phyloP scores from a whole-genome alignment of 2,329 filamentous ascomycete species.

The Raffaelea arxii region DNA sequence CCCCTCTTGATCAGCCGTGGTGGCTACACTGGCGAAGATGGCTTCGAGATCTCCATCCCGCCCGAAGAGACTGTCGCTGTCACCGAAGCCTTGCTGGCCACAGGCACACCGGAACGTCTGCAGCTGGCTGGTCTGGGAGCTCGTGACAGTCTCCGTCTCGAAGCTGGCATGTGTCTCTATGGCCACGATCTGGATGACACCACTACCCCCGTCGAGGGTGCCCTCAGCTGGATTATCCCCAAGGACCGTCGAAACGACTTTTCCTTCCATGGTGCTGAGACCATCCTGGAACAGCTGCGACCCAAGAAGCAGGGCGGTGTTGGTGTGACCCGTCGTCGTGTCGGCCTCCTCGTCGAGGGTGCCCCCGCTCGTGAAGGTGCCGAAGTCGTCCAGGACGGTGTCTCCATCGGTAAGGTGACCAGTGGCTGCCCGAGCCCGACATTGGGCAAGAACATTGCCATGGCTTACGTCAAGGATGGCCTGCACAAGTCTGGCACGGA shows the following conservation, averaged over 20 bases:
- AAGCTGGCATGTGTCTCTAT: constrained; percentile 99
- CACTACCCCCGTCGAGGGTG: constrained; percentile 50
- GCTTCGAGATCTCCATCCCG: constrained; percentile 89
- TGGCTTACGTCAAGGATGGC: constrained; percentile 81
- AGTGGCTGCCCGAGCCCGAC: constrained; percentile 86
- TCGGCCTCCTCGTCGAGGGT: constrained; percentile 75
- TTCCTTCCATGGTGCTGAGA: constrained; percentile 75
- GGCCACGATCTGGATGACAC: constrained; percentile 89
- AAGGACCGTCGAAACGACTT: constrained; percentile 57
- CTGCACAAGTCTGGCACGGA: constrained; percentile 78
- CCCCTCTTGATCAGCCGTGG: constrained; percentile 70
- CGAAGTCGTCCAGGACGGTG: constrained; percentile 59
- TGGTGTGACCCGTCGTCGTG: constrained; percentile 61
- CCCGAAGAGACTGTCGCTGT: constrained; percentile 54
- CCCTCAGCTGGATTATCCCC: constrained; percentile 69
- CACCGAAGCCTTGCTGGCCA: constrained; percentile 58
- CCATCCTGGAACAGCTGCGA: constrained; percentile 68
- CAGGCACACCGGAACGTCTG: constrained; percentile 51
- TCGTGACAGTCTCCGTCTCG: constrained; percentile 82
- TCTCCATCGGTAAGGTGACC: constrained; percentile 73
- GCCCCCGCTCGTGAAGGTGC: constrained; percentile 86
- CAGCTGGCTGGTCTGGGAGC: constrained; percentile 83
- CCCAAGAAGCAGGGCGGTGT: constrained; percentile 61
- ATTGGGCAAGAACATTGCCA: constrained; percentile 83
- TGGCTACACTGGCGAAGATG: constrained; percentile 96